These are phyloP conservation scores for Pseudophaeomoniella oleicola DNA, from an alignment of 2,329 filamentous ascomycete species.

Conservation along the genomic window DNA sequence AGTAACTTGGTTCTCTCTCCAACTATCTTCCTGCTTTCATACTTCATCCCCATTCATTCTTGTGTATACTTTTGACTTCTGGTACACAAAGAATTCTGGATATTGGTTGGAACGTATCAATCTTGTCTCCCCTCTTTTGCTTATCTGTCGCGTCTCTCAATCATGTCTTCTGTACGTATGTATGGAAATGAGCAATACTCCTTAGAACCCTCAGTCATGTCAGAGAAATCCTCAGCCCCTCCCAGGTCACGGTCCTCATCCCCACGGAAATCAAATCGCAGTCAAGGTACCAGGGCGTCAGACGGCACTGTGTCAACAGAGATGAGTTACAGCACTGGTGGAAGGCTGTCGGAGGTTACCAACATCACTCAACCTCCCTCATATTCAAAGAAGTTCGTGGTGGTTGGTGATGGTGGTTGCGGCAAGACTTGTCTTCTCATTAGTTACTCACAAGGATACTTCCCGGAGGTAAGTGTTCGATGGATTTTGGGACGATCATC, in stretches of 20 bases:
- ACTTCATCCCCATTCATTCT: too few relatives aligned
- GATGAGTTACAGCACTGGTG: constrained; percentile 56
- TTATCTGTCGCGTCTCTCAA: too few relatives aligned
- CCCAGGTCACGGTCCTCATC: constrained; percentile 20
- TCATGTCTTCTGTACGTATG: constrained; percentile 1
- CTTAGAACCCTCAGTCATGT: constrained; percentile 9
- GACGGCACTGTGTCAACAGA: constrained; percentile 82
- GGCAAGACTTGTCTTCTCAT: constrained; percentile 98
- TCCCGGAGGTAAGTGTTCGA: constrained; percentile 65
- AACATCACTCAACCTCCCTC: constrained; percentile 79
- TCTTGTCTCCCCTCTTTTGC: too few relatives aligned
- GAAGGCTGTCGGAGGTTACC: constrained; percentile 64
- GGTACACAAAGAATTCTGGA: too few relatives aligned
- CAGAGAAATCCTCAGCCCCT: constrained; percentile 10
- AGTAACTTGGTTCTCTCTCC: too few relatives aligned
- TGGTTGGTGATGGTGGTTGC: constrained; percentile 94
- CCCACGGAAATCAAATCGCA: constrained; percentile 32
- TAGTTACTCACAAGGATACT: constrained; percentile 97
- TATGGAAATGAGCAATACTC: constrained; percentile 1
- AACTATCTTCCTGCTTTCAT: too few relatives aligned
- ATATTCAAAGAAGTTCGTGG: constrained; percentile 98
- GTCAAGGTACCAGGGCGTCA: constrained; percentile 54
- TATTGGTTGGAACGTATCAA: too few relatives aligned
- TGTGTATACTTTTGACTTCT: too few relatives aligned
- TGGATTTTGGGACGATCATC: constrained; percentile 1